These are phyloP conservation scores for Zizania latifolia DNA, from an alignment of 176 grass and related monocot species.

Conservation along the genomic window DNA sequence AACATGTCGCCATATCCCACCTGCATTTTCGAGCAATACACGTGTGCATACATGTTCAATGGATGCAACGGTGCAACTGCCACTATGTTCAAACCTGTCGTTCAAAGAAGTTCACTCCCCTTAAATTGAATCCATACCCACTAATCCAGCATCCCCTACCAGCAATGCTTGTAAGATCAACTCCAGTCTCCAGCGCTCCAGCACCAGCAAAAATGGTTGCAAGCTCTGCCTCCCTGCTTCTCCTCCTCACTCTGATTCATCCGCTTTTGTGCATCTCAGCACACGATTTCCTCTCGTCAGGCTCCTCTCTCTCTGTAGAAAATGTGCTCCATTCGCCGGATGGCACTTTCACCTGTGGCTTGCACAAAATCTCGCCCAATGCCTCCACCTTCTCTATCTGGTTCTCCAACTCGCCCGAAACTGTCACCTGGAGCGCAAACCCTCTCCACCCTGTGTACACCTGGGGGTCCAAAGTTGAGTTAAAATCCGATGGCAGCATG, in stretches of 20 bases:
- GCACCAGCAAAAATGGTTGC: not conserved
- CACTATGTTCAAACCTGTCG: too few relatives aligned
- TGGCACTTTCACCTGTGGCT: constrained; percentile 33
- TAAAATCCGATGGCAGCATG: constrained; percentile 24
- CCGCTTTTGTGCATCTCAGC: not conserved
- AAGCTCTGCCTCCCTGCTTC: not conserved
- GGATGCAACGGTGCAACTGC: too few relatives aligned
- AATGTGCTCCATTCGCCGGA: constrained; percentile 15
- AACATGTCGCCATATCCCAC: too few relatives aligned
- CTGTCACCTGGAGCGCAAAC: constrained; percentile 17
- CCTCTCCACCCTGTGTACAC: constrained; percentile 21
- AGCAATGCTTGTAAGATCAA: not conserved
- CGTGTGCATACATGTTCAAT: too few relatives aligned
- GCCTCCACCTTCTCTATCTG: constrained; percentile 30
- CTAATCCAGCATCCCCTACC: too few relatives aligned
- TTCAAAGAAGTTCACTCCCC: too few relatives aligned
- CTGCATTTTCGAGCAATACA: too few relatives aligned
- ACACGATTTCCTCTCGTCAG: constrained; percentile 10
- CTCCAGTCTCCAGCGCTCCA: not conserved
- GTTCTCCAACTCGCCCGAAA: constrained; percentile 8
- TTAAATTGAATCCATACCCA: too few relatives aligned
- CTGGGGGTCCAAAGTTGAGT: constrained; percentile 15
- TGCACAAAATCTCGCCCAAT: constrained; percentile 11
- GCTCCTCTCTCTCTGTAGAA: constrained; percentile 15
- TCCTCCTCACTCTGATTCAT: constrained; percentile 9